Evolutionary conservation across 2,329 filamentous ascomycete genomes (phyloP).

Genomic region (Macrophomina pseudophaseolina): DNA sequence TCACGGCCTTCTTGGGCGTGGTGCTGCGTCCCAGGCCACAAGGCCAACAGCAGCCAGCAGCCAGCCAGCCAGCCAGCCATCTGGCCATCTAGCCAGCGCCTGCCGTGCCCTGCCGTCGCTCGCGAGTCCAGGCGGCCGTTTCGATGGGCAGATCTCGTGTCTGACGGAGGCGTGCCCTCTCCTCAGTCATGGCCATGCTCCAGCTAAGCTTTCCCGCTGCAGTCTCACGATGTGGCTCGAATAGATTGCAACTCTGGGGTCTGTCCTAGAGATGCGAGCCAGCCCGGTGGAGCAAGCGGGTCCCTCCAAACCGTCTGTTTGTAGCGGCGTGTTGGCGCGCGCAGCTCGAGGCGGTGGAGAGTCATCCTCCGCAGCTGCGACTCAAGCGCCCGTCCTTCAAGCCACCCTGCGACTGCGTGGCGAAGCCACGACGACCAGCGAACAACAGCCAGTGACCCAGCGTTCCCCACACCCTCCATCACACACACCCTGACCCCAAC

Average conservation of each 20-base stretch:
- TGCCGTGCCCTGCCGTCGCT: neutral
- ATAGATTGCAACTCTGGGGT: conserved; percentile 22
- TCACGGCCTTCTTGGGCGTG: neutral
- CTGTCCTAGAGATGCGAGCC: neutral
- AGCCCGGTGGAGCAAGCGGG: conserved; percentile 2
- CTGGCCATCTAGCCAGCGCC: neutral
- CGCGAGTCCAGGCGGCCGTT: conserved; percentile 16
- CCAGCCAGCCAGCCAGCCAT: neutral
- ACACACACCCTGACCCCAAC: neutral
- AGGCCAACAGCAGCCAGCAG: conserved; percentile 8
- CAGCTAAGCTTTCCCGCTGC: conserved; percentile 17
- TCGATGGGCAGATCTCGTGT: conserved; percentile 5
- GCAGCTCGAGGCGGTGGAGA: neutral
- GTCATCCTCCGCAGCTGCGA: neutral
- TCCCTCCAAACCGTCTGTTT: conserved; percentile 8
- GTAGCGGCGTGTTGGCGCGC: neutral
- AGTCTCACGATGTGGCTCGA: conserved; percentile 22
- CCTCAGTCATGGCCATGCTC: neutral
- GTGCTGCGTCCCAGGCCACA: conserved; percentile 20
- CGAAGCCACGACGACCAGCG: neutral
- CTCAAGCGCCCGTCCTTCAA: neutral
- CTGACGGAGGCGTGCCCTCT: conserved; percentile 1
- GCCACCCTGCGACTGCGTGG: neutral
- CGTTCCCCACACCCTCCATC: neutral
- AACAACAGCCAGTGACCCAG: neutral